Conservation (phyloP, 305 asterid species). For the Solanum chacoense region DNA sequence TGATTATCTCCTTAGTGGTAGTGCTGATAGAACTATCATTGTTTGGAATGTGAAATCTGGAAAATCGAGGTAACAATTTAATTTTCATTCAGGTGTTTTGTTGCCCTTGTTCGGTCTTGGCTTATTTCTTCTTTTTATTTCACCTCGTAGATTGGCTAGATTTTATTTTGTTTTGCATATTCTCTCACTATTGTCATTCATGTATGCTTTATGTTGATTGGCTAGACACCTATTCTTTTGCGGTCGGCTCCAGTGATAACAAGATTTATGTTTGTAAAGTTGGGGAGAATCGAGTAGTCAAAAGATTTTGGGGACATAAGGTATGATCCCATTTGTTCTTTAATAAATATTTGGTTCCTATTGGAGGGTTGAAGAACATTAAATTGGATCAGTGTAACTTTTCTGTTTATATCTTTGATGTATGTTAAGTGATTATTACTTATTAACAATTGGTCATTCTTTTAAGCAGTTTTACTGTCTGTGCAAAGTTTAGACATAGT, state of each 20-base stretch:
- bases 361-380: not conserved
- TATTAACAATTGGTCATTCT: not conserved
- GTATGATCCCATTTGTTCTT: not conserved
- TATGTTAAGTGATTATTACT: not conserved
- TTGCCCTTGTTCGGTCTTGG: not conserved
- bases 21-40: constrained; percentile 84
- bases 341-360: not conserved
- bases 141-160: not conserved
- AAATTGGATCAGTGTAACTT: not conserved
- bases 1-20: constrained; percentile 81
- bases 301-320: not conserved
- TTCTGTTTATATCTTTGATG: not conserved
- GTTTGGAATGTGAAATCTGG: constrained; percentile 87
- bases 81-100: constrained; percentile 64
- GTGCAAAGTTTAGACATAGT: not conserved
- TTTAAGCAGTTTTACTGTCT: not conserved
- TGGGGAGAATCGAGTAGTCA: not conserved
- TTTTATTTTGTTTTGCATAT: not conserved
- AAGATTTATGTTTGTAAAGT: not conserved
- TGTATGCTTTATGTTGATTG: not conserved
- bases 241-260: not conserved
- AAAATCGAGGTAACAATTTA: constrained; percentile 77
- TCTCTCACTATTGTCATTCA: not conserved
- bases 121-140: not conserved
- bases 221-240: not conserved